Base-by-base conservation (phyloP, 208 protist genomes). In the Novymonas esmeraldas region DNA sequence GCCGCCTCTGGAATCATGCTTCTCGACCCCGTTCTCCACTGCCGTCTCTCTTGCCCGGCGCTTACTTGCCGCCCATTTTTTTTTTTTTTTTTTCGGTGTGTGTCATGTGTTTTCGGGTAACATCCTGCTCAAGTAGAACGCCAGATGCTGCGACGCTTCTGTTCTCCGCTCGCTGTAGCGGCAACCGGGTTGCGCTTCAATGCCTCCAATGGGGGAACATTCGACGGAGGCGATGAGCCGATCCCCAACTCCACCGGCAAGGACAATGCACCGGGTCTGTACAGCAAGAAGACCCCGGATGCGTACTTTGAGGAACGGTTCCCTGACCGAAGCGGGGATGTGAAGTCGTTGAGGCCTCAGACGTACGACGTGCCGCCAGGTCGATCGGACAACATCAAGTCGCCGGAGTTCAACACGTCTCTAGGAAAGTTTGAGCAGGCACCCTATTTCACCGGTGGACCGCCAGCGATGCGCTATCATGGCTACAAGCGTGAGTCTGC, bases 361-460 rank as follows among this genome's bases (percentile, higher is more conserved):
- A 58, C 63, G 26, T 61, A 68, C 4, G 79, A 84, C 29, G 81
- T 84, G 38, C 81, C 81, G 0, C 79, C 76, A 13, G 84, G 78
- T 29, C 70, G 76, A 16, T 89, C 84, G 55, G 87, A 96, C 59
- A 90, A 92, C 65, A 71, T 96, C 29, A 90, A 91, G 51, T 65
- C 65, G 24, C 84, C 83, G 7, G 84, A 96, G 59, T 94, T 85
- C 64, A 73, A 85, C 57, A 96, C 90, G 7, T 89, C 81, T 28
- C 60, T 84, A 44, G 90, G 90, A 51, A 90, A 93, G 34, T 96
- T 93, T 76, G 85, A 96, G 66, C 75, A 85, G 41, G 87, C 86
- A 14, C 90, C 90, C 20, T 91, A 90, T 56, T 92, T 93, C 65
- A 64, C 78, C 24, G 90, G 90, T 45, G 87, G 86, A 22, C 87